Conservation (phyloP, 2,329 filamentous ascomycete genomes). For the Scedosporium apiospermum region DNA sequence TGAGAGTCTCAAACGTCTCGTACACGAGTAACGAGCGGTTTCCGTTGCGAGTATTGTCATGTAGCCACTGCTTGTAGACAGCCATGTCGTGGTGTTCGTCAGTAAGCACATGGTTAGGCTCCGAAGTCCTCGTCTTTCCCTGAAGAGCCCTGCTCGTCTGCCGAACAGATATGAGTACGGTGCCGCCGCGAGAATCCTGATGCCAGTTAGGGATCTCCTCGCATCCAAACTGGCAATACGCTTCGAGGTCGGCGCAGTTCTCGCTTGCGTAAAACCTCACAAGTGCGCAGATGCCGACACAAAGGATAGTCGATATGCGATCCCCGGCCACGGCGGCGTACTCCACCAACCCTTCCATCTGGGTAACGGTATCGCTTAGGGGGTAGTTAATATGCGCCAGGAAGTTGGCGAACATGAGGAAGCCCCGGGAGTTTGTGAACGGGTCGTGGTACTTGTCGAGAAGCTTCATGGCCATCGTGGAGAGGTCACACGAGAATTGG, state of each 20-base stretch:
- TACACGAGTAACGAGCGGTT: conserved; percentile 60
- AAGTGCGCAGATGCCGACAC: conserved; percentile 57
- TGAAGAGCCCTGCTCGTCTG: conserved; percentile 63
- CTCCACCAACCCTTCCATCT: conserved; percentile 58
- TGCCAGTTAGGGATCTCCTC: conserved; percentile 67
- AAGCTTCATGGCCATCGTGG: conserved; percentile 51
- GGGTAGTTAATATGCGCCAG: conserved; percentile 60
- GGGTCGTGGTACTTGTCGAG: conserved; percentile 53
- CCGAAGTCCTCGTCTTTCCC: conserved; percentile 54
- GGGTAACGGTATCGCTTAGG: conserved; percentile 45
- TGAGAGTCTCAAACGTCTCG: conserved; percentile 54
- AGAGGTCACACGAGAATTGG: conserved; percentile 56
- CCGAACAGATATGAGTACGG: conserved; percentile 54
- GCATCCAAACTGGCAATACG: conserved; percentile 61
- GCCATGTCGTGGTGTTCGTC: conserved; percentile 56
- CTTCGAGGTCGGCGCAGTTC: conserved; percentile 59
- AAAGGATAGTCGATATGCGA: conserved; percentile 60
- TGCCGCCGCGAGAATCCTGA: conserved; percentile 60
- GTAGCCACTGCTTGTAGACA: conserved; percentile 51
- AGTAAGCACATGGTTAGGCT: conserved; percentile 49
- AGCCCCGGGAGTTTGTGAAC: conserved; percentile 58
- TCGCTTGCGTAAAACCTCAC: conserved; percentile 62
- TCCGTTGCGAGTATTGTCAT: conserved; percentile 42
- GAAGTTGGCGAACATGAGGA: conserved; percentile 60
- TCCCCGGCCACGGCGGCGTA: conserved; percentile 59